A percentile compares a stretch with the other conserved stretches of the same genome.
Evolutionary conservation across 1,284 basidiomycete species (phyloP).

Genomic region (Tausonia pullulans): DNA sequence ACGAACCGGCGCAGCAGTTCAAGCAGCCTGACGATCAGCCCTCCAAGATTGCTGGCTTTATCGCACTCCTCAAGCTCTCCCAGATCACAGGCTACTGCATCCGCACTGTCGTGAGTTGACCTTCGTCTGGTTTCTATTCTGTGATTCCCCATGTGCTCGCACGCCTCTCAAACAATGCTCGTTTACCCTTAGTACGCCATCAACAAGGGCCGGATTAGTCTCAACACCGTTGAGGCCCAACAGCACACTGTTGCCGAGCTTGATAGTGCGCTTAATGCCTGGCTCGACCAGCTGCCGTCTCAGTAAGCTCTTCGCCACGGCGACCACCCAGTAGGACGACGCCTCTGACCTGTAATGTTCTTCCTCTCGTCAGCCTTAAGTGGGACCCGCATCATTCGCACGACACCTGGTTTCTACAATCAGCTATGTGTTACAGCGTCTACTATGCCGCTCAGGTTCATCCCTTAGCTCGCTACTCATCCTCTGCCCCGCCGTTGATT

Average conservation of each 20-base stretch:
- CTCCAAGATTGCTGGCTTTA: conserved; percentile 53
- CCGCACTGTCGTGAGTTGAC: conserved; percentile 52
- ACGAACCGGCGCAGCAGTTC: conserved; percentile 39
- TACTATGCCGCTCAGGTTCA: conserved; percentile 48
- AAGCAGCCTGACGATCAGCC: conserved; percentile 52
- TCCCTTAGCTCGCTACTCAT: background rate
- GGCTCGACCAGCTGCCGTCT: conserved; percentile 60
- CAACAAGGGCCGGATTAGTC: conserved; percentile 42
- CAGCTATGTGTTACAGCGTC: conserved; percentile 49
- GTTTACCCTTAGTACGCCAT: conserved; percentile 44
- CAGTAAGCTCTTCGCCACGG: conserved; percentile 42
- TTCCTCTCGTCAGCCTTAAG: conserved; percentile 7
- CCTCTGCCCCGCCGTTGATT: background rate
- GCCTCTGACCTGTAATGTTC: background rate
- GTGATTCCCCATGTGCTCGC: background rate
- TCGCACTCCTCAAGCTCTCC: conserved; percentile 53
- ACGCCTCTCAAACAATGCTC: background rate
- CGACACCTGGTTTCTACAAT: conserved; percentile 55
- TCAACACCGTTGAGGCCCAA: conserved; percentile 52
- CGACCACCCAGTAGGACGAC: no score
- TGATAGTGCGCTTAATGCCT: conserved; percentile 56
- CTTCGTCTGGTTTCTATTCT: background rate
- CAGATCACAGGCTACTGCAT: conserved; percentile 59
- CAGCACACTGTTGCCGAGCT: conserved; percentile 58
- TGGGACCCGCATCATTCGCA: conserved; percentile 62